Evolutionary conservation across 2,329 filamentous ascomycete genomes (phyloP), one percentile per base, ranked within the genome.

Genomic region (Dactylellina drechsleri): DNA sequence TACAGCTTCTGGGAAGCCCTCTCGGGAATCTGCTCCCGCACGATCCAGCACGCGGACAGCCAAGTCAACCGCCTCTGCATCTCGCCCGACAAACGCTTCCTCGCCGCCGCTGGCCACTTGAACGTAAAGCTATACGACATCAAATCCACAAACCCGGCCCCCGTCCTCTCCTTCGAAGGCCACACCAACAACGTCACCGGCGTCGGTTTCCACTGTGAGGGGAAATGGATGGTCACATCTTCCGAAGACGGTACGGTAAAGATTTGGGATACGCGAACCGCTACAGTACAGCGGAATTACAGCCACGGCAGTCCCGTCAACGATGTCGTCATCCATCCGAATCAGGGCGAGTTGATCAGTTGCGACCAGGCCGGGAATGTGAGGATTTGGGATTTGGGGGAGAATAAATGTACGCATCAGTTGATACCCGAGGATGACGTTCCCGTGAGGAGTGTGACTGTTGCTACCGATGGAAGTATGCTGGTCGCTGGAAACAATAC

Each of bases 161-260:
- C 95, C 0, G 86, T 98, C 23, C 88, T 98, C 80, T 93, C 91
- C 18, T 98, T 99, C 80, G 94, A 98, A 81, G 95, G 95, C 49
- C 95, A 99, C 83, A 95, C 92, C 12, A 92, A 90, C 78, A 99
- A 99, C 80, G 90, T 99, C 81, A 99, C 95, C 0, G 95, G 95
- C 50, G 92, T 99, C 54, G 93, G 93, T 10, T 99, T 99, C 82
- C 95, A 99, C 82, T 98, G 94, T 82, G 95, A 99, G 83, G 93
- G 94, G 10, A 99, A 99, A 84, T 99, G 95, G 95, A 97, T 99
- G 92, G 95, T 98, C 16, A 99, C 95, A 8, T 96, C 91, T 82
- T 96, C 92, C 54, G 95, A 99, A 83, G 95, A 99, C 81, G 92
- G 93, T 79, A 96, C 92, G 0, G 93, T 97, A 80, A 96, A 96